These are phyloP conservation scores for Ogataea trehalophila DNA, from an alignment of 805 yeast species.

Conservation along the genomic window DNA sequence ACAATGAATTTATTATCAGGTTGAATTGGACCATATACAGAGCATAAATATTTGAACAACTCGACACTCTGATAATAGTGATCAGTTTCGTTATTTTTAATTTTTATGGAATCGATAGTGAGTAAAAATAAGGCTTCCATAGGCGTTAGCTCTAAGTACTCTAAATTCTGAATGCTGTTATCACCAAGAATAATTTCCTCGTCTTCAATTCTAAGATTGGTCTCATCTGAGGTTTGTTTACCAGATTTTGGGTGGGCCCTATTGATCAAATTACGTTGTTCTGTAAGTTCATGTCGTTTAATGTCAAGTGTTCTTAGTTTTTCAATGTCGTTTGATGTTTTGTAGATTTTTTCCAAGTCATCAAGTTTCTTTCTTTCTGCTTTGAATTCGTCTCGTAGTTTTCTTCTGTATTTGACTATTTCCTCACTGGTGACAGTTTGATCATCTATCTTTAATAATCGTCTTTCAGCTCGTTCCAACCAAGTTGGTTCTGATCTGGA, in stretches of 20 bases:
- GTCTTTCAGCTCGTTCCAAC: constrained; percentile 57
- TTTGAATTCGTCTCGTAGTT: constrained; percentile 70
- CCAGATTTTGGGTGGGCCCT: constrained; percentile 12
- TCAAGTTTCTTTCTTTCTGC: constrained; percentile 60
- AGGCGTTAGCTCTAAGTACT: constrained; percentile 65
- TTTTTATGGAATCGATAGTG: constrained; percentile 30
- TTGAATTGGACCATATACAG: constrained; percentile 8
- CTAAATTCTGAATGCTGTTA: constrained; percentile 29
- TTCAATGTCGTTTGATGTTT: constrained; percentile 14
- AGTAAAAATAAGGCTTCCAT: constrained; percentile 71
- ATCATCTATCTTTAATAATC: constrained; percentile 33
- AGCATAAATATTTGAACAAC: constrained; percentile 13
- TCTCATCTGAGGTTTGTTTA: constrained; percentile 3
- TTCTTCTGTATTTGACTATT: constrained; percentile 66
- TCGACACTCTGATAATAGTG: constrained; percentile 2
- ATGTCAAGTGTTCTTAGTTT: constrained; percentile 34
- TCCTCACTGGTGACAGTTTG: constrained; percentile 58
- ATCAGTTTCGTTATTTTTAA: background rate
- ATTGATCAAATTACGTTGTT: constrained; percentile 15
- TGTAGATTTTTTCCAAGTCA: constrained; percentile 33
- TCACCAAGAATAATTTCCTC: constrained; percentile 27
- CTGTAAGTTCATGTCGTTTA: constrained; percentile 27
- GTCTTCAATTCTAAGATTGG: constrained; percentile 33
- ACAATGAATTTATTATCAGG: constrained; percentile 39
- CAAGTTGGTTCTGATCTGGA: constrained; percentile 94